A percentile compares a stretch with the other conserved stretches of the same genome.
phyloP scores from a whole-genome alignment of 768 basidiomycete species.

The Tephrocybe sp. region DNA sequence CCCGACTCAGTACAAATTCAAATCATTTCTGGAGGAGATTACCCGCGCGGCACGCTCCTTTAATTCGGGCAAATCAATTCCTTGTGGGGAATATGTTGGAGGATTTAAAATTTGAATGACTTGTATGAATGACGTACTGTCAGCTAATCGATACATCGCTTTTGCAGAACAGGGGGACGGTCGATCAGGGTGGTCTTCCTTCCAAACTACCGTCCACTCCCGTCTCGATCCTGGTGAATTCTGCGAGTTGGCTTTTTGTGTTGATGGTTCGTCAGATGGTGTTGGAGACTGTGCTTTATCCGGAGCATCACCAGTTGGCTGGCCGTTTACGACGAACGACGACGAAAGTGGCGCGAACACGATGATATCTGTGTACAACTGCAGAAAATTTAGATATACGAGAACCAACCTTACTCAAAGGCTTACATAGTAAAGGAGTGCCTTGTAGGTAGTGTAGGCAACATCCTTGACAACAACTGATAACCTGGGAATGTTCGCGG shows the following conservation, averaged over 20 bases:
- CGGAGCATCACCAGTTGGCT: conserved; percentile 23
- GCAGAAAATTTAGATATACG: neutral
- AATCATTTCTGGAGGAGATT: neutral
- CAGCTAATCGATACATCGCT: conserved; percentile 79
- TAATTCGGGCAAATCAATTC: conserved; percentile 68
- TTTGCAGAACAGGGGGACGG: conserved; percentile 80
- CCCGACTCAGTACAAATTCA: neutral
- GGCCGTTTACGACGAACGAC: conserved; percentile 40
- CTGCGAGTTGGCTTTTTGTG: conserved; percentile 18
- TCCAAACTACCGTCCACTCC: conserved; percentile 78
- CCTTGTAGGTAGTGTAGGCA: conserved; percentile 43
- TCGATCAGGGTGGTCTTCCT: conserved; percentile 51
- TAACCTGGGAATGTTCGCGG: conserved; percentile 15
- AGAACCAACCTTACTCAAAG: neutral
- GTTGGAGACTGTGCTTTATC: conserved; percentile 25
- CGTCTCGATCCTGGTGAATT: conserved; percentile 31
- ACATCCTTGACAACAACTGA: conserved; percentile 49
- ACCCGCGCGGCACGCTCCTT: conserved; percentile 69
- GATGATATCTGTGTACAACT: conserved; percentile 86
- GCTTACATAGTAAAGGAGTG: conserved; percentile 72
- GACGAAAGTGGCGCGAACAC: conserved; percentile 84
- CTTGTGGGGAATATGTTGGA: conserved; percentile 32
- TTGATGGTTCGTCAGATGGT: conserved; percentile 24
- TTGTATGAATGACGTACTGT: conserved; percentile 49
- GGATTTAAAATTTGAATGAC: neutral